phyloP scores from a whole-genome alignment of 2,329 filamentous ascomycete species.

The Seiridium cupressi region DNA sequence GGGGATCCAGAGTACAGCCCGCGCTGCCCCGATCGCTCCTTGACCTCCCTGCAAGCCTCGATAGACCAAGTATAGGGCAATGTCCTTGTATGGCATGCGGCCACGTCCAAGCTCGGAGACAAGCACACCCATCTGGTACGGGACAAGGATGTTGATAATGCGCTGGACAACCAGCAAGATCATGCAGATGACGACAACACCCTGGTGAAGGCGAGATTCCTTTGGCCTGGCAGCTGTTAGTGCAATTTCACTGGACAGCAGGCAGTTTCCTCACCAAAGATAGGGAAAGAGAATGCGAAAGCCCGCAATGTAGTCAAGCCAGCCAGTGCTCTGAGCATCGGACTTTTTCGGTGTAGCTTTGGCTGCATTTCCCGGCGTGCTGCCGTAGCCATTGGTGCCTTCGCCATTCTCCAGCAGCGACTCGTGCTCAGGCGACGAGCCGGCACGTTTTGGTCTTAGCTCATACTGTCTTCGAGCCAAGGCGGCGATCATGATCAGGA shows the following conservation, averaged over 20 bases:
- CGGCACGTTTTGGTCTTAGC: constrained; percentile 25
- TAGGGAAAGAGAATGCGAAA: constrained; percentile 44
- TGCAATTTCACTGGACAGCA: constrained; percentile 7
- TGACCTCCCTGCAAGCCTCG: constrained; percentile 44
- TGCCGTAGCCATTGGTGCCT: constrained; percentile 26
- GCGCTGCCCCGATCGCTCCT: constrained; percentile 38
- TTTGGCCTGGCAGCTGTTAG: constrained; percentile 28
- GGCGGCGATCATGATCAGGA: constrained; percentile 32
- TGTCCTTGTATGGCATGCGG: constrained; percentile 38
- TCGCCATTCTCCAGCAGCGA: constrained; percentile 39
- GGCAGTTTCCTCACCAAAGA: constrained; percentile 30
- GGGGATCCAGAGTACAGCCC: constrained; percentile 46
- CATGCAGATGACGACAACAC: constrained; percentile 38
- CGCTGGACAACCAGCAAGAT: constrained; percentile 40
- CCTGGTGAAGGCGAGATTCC: constrained; percentile 37
- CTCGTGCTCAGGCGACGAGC: constrained; percentile 32
- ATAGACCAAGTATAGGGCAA: constrained; percentile 41
- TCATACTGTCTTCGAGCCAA: constrained; percentile 30
- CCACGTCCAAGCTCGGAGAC: constrained; percentile 39
- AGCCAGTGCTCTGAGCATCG: constrained; percentile 16
- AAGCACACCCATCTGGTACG: constrained; percentile 38
- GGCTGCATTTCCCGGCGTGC: constrained; percentile 6
- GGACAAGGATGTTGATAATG: constrained; percentile 40
- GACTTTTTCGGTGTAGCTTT: constrained; percentile 8
- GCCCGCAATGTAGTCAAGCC: constrained; percentile 45